These are phyloP conservation scores for Tubosaeta sp. DNA, from an alignment of 768 basidiomycete species.

Conservation along the genomic window DNA sequence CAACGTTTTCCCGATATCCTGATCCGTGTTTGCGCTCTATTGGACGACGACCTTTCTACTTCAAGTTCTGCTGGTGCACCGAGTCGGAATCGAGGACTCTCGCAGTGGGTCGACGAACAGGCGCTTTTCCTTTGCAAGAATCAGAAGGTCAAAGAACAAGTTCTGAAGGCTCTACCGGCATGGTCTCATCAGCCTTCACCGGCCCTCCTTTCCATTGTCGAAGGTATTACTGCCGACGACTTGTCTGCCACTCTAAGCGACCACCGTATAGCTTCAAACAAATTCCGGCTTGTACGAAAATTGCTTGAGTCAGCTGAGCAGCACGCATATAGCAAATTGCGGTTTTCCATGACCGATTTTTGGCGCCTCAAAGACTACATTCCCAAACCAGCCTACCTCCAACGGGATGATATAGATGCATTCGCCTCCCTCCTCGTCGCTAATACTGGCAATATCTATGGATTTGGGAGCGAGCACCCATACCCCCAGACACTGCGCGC, in stretches of 20 bases:
- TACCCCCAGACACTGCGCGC: slow-evolving; percentile 39
- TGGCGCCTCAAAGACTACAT: slow-evolving; percentile 84
- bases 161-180: slow-evolving; percentile 57
- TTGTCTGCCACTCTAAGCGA: slow-evolving; percentile 57
- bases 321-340: slow-evolving; percentile 35
- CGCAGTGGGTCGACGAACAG: slow-evolving; percentile 62
- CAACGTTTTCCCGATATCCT: slow-evolving; percentile 60
- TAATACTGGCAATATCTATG: slow-evolving; percentile 57
- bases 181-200: slow-evolving; percentile 68
- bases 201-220: slow-evolving; percentile 41
- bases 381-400: slow-evolving; percentile 49
- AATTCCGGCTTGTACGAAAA: slow-evolving; percentile 70
- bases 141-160: slow-evolving; percentile 36
- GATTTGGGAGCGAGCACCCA: slow-evolving; percentile 52
- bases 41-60: slow-evolving; percentile 48
- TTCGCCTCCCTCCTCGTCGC: slow-evolving; percentile 63
- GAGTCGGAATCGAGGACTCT: slow-evolving; percentile 43
- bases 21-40: slow-evolving; percentile 60
- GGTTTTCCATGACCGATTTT: slow-evolving; percentile 61
- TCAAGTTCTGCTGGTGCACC: slow-evolving; percentile 27
- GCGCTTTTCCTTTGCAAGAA: slow-evolving; percentile 39
- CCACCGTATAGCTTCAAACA: slow-evolving; percentile 60
- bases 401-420: slow-evolving; percentile 64
- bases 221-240: slow-evolving; percentile 42
- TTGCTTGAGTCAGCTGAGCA: slow-evolving; percentile 47